Base-by-base conservation (phyloP, 1,139 yeast genomes). In the Diutina rugosa region DNA sequence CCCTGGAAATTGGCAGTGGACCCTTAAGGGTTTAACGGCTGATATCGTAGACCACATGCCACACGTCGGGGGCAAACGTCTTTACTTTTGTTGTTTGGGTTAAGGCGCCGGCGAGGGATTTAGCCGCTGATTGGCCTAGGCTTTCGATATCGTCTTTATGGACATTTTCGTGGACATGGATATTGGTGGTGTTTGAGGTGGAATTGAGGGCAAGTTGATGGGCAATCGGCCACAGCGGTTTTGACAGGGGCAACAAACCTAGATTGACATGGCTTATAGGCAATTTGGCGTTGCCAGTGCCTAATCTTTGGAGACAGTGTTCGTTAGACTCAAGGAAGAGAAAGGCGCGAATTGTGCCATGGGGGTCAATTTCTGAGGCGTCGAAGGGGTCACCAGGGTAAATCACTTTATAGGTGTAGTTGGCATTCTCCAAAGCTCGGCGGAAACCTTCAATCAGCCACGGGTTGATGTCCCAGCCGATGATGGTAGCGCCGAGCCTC, bases 401-500 rank as follows among this genome's bases (percentile, higher is more conserved):
- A 30, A 77, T 66, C 2, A 79, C 66, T 58, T 66, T 69, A 56
- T 72, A 76, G 6, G 62, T 65, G 67, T 78, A 74, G 9, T 72
- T 70, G 60, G 82, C 85, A 5, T 64, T 64, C 1, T 59, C 56
- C 8, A 86, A 75, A 0, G 90, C 90, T 52, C 82, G 71, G 2
- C 69, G 63, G 48, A 89, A 72, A 0, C 95, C 96, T 62, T 84
- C 82, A 7, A 86, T 78, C 54, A 95, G 86, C 95, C 93, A 89
- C 0, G 90, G 89, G 64, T 90, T 90, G 54, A 90, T 70, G 61
- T 90, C 97, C 90, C 96, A 90, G 64, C 95, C 84, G 54, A 84
- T 77, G 0, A 87, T 70, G 12, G 59, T 58, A 1, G 88, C 90
- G 0, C 78, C 77, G 47, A 76, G 73, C 55, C 71, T 72, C 55